phyloP scores from a whole-genome alignment of 2,329 filamentous ascomycete genomes.

The Fusarium decemcellulare region DNA sequence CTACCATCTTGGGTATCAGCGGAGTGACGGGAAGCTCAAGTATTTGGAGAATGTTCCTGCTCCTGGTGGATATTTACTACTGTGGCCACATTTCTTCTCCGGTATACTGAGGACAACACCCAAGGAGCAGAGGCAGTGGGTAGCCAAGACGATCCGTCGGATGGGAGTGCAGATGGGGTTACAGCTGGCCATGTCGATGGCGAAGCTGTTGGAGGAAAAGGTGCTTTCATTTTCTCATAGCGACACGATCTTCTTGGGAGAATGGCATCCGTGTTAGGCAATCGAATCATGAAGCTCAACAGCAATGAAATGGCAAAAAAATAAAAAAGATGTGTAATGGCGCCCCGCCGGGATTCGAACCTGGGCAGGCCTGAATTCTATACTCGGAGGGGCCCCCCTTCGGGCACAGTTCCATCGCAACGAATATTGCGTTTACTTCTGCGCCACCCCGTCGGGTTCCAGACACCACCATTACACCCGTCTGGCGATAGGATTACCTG shows the following conservation, averaged over 20 bases:
- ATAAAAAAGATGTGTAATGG: too few species aligned
- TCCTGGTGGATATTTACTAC: slow-evolving; percentile 31
- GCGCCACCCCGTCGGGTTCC: too few species aligned
- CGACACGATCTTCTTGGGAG: slow-evolving; percentile 32
- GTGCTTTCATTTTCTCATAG: slow-evolving; percentile 35
- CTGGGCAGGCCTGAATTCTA: too few species aligned
- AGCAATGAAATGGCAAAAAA: too few species aligned
- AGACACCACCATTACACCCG: too few species aligned
- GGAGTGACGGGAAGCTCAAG: neutral
- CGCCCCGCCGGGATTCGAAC: too few species aligned
- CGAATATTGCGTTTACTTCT: too few species aligned
- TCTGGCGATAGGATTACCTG: too few species aligned
- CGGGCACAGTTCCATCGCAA: too few species aligned
- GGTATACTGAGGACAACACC: slow-evolving; percentile 31
- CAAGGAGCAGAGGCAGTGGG: slow-evolving; percentile 28
- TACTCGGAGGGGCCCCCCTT: too few species aligned
- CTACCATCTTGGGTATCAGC: slow-evolving; percentile 34
- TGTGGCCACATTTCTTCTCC: slow-evolving; percentile 39
- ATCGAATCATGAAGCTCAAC: neutral
- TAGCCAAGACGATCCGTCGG: slow-evolving; percentile 24
- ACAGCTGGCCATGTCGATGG: slow-evolving; percentile 38
- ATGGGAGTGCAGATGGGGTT: slow-evolving; percentile 38
- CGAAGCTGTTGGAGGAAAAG: slow-evolving; percentile 26
- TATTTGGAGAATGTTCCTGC: neutral
- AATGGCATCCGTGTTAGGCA: slow-evolving; percentile 30